phyloP scores from a whole-genome alignment of 1,284 basidiomycete species.

The Sporisorium exsertum region DNA sequence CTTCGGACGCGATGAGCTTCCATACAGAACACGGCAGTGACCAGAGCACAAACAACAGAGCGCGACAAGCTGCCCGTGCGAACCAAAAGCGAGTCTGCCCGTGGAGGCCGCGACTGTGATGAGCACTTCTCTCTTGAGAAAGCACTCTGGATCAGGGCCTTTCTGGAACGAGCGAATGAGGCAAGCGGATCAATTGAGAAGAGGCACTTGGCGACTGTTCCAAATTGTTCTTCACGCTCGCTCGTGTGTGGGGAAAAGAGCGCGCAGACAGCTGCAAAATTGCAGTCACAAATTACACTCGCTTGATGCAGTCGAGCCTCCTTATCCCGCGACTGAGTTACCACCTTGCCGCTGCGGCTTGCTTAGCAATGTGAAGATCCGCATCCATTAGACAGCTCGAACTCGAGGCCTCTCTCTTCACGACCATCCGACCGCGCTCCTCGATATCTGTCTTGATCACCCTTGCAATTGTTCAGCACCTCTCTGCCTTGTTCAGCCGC shows the following conservation, averaged over 20 bases:
- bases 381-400: not conserved
- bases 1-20: not conserved
- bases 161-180: not conserved
- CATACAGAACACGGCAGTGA: not conserved
- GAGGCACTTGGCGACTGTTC: not conserved
- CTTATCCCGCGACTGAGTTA: not conserved
- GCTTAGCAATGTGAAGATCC: not conserved
- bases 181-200: not conserved
- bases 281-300: not conserved
- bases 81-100: not conserved
- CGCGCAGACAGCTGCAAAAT: constrained; percentile 10
- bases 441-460: not conserved
- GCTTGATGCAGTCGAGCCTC: not conserved
- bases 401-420: not conserved
- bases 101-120: not conserved
- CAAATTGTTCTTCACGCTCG: not conserved
- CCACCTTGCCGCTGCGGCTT: not conserved
- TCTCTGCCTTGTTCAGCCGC: not conserved
- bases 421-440: not conserved
- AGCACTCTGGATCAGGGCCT: no score
- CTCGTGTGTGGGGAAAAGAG: constrained; percentile 12
- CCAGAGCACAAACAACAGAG: not conserved
- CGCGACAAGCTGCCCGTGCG: not conserved
- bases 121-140: not conserved
- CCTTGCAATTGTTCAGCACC: not conserved